Base-by-base conservation (phyloP, 345 rosid genomes). In the Moricandia arvensis region DNA sequence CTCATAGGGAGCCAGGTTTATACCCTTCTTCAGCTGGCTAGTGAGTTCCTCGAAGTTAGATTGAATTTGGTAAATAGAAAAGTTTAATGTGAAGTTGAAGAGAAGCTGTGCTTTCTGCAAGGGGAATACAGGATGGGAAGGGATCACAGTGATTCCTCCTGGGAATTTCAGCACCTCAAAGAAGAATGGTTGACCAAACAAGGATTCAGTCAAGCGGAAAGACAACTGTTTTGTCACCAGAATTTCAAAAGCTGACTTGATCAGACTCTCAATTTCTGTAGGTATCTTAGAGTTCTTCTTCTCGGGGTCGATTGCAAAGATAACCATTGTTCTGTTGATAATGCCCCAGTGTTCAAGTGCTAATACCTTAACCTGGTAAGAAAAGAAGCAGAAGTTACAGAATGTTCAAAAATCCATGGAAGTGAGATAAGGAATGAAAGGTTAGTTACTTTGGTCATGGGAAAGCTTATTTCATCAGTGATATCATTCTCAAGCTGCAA, bases 11-110 rank as follows among this genome's bases (percentile, higher is more conserved):
- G 92, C 72, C 29, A 92, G 84, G 83, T 75, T 87, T 63, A 92
- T 76, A 75, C 97, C 97, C 24, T 83, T 80, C 80, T 83, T 90
- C 79, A 92, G 85, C 87, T 92, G 96, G 71, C 87, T 86, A 11
- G 75, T 74, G 62, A 92, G 82, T 71, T 87, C 89, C 15, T 82
- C 73, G 68, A 92, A 92, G 83, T 85, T 86, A 63, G 59, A 72
- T 79, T 81, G 88, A 72, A 88, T 79, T 81, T 90, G 85, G 83
- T 79, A 71, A 49, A 92, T 88, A n/a, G 96, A 90, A 66, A 83
- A 86, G 80, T 87, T 90, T 71, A 92, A 80, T 66, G 97, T 92
- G 80, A 92, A 92, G 91, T 90, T 92, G 86, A 92, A 92, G 71
- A 67, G 85, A 81, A 90, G 72, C 75, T 87, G 93, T 60, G 83